These are phyloP conservation scores for Pouteria glomerata DNA, from an alignment of 148 eudicot species.

Conservation along the genomic window DNA sequence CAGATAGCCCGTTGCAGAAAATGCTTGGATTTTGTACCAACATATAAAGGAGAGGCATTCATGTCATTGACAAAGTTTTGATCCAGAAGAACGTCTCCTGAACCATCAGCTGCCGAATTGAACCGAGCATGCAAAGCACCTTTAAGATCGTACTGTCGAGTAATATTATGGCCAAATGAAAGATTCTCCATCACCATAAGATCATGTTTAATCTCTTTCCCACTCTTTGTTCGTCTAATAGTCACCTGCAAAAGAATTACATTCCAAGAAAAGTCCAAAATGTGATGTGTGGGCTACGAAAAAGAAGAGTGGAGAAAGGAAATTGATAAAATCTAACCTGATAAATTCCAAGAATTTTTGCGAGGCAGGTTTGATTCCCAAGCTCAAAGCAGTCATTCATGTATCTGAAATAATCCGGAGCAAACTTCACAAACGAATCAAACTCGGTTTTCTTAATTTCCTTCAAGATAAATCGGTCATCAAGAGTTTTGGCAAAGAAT, in stretches of 20 bases:
- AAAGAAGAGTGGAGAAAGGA: background rate
- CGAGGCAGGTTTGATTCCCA: slow-evolving; percentile 93
- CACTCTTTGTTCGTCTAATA: slow-evolving; percentile 51
- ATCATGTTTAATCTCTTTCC: slow-evolving; percentile 72
- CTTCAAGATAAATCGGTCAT: slow-evolving; percentile 82
- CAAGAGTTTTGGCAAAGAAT: slow-evolving; percentile 79
- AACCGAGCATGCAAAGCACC: slow-evolving; percentile 86
- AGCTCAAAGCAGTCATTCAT: slow-evolving; percentile 60
- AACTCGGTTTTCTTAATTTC: slow-evolving; percentile 84
- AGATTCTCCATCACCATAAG: slow-evolving; percentile 95
- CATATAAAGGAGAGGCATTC: slow-evolving; percentile 76
- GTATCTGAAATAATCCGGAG: slow-evolving; percentile 57
- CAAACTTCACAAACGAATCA: slow-evolving; percentile 73
- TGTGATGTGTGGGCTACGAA: background rate
- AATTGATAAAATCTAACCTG: slow-evolving; percentile 48
- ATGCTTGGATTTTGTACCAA: slow-evolving; percentile 63
- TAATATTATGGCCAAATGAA: slow-evolving; percentile 59
- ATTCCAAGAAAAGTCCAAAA: background rate
- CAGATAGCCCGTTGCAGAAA: slow-evolving; percentile 81
- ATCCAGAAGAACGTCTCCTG: slow-evolving; percentile 85
- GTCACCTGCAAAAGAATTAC: slow-evolving; percentile 43
- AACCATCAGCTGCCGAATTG: slow-evolving; percentile 52
- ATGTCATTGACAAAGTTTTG: slow-evolving; percentile 95
- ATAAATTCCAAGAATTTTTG: slow-evolving; percentile 87
- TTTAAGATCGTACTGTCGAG: slow-evolving; percentile 84